Percentiles rank a stretch among this genome's conserved stretches.
Conservation (phyloP, 495 filamentous ascomycete genomes). For the Polyplosphaeria fusca region DNA sequence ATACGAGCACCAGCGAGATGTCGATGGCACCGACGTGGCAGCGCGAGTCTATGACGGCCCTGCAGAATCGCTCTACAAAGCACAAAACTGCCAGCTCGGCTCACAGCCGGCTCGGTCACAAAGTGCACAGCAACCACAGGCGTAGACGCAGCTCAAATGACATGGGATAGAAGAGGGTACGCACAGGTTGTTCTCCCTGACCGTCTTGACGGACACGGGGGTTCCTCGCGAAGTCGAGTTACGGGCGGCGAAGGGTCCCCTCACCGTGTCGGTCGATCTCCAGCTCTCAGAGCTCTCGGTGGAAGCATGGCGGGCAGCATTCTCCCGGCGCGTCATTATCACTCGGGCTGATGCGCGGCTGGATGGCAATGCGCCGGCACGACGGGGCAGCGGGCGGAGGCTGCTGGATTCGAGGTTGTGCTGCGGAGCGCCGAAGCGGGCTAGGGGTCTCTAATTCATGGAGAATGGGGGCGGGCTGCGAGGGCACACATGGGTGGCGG, state of each 20-base stretch:
- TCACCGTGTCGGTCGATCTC: conserved; percentile 58
- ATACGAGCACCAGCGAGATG: too few species aligned
- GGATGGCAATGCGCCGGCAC: conserved; percentile 9
- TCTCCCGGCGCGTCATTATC: conserved; percentile 58
- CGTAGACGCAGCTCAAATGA: background rate
- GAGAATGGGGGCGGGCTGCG: conserved; percentile 6
- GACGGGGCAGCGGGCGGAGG: conserved; percentile 8
- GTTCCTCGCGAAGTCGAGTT: conserved; percentile 47
- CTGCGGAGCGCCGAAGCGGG: conserved; percentile 12
- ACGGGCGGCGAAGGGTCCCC: conserved; percentile 43
- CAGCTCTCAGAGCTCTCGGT: conserved; percentile 61
- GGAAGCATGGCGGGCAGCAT: conserved; percentile 56
- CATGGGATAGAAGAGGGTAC: conserved; percentile 12
- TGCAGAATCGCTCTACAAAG: too few species aligned
- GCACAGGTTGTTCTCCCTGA: conserved; percentile 44
- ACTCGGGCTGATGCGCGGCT: conserved; percentile 3
- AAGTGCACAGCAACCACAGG: background rate
- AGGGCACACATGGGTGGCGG: conserved; percentile 8
- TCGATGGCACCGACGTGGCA: too few species aligned
- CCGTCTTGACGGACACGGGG: conserved; percentile 57
- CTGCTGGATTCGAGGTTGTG: conserved; percentile 9
- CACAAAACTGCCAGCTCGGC: too few species aligned
- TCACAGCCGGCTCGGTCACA: background rate
- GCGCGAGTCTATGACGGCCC: too few species aligned
- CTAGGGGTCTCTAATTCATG: conserved; percentile 22